Percentiles rank a stretch among this genome's conserved stretches.
These are phyloP conservation scores for Penicillium brevicompactum DNA, from an alignment of 2,329 filamentous ascomycete genomes.

Conservation along the genomic window DNA sequence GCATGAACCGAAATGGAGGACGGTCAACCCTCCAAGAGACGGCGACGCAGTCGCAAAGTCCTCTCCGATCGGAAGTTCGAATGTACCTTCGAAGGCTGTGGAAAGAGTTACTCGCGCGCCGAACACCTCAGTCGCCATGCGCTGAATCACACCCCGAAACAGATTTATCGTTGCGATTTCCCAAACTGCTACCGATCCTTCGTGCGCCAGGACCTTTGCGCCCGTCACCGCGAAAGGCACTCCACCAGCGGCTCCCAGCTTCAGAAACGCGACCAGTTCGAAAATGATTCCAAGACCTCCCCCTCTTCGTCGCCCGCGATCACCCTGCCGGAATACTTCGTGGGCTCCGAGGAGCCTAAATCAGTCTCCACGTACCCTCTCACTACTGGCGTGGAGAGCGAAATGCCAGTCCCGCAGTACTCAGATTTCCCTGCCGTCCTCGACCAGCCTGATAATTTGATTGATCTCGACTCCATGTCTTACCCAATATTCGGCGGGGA, in stretches of 20 bases:
- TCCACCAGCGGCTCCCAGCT: constrained; percentile 62
- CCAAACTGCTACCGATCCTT: constrained; percentile 88
- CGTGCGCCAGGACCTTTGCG: constrained; percentile 88
- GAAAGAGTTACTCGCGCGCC: constrained; percentile 93
- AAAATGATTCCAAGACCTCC: constrained; percentile 21
- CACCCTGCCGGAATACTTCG: constrained; percentile 21
- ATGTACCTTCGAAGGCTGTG: constrained; percentile 83
- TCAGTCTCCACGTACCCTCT: constrained; percentile 21
- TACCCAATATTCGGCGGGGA: constrained; percentile 88
- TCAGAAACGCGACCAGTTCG: constrained; percentile 51
- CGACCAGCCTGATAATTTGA: constrained; percentile 18
- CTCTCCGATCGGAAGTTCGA: constrained; percentile 63
- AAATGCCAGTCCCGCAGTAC: constrained; percentile 19
- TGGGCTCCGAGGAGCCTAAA: constrained; percentile 17
- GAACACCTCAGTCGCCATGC: constrained; percentile 94
- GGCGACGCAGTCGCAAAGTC: constrained; percentile 48
- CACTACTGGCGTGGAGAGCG: constrained; percentile 21
- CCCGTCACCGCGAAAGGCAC: constrained; percentile 79
- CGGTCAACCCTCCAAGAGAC: constrained; percentile 40
- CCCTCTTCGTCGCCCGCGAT: constrained; percentile 26
- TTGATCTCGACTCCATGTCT: constrained; percentile 39
- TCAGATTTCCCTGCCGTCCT: constrained; percentile 18
- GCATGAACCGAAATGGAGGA: constrained; percentile 15
- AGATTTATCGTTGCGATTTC: constrained; percentile 92
- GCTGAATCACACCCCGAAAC: constrained; percentile 80